These are phyloP conservation scores for Podosphaera xanthii DNA, from an alignment of 2,329 filamentous ascomycete species.

Conservation along the genomic window DNA sequence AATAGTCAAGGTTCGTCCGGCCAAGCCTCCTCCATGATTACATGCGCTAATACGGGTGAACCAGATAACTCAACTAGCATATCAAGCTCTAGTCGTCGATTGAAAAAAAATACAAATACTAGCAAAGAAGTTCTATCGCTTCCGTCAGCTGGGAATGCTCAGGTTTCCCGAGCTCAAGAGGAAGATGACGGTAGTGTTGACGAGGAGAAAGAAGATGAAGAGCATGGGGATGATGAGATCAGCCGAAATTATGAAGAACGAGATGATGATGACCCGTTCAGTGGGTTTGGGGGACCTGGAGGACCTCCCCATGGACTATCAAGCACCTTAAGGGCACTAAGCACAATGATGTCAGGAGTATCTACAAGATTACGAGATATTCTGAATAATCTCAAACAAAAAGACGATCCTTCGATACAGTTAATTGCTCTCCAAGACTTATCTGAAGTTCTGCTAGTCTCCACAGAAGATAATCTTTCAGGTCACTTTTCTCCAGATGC, in stretches of 20 bases:
- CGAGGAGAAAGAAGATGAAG: constrained; percentile 28
- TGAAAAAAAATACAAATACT: constrained; percentile 32
- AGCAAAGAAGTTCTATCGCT: constrained; percentile 49
- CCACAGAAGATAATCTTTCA: constrained; percentile 87
- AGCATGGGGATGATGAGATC: constrained; percentile 39
- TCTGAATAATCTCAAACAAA: constrained; percentile 51
- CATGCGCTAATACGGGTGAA: constrained; percentile 6
- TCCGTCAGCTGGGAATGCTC: constrained; percentile 22
- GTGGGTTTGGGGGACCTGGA: constrained; percentile 42
- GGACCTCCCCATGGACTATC: constrained; percentile 44
- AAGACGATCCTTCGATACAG: constrained; percentile 70
- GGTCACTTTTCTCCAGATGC: constrained; percentile 87
- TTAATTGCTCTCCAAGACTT: constrained; percentile 81
- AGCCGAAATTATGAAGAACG: constrained; percentile 26
- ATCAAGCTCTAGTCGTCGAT: constrained; percentile 12
- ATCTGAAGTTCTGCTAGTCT: constrained; percentile 79
- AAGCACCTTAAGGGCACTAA: constrained; percentile 64
- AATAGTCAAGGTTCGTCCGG: constrained; percentile 22
- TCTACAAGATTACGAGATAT: constrained; percentile 60
- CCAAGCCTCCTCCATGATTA: not conserved
- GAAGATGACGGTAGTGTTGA: constrained; percentile 28
- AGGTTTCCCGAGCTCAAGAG: constrained; percentile 8
- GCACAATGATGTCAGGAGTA: constrained; percentile 76
- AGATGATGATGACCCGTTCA: constrained; percentile 37
- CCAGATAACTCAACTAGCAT: constrained; percentile 17